Evolutionary conservation across 257 asterid species (phyloP).

Genomic region (Galeopsis tetrahit): DNA sequence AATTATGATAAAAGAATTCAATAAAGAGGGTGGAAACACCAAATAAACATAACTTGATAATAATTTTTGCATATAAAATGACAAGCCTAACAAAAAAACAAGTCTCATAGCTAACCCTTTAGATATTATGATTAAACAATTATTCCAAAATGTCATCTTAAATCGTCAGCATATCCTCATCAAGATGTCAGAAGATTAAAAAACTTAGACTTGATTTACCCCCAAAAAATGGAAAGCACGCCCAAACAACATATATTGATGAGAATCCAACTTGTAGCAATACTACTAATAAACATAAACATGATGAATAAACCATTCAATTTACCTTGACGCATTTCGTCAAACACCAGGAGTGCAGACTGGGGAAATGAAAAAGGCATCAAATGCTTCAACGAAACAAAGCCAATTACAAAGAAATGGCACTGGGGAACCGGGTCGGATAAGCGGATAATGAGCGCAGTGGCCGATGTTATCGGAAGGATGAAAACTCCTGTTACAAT

Average conservation of each 20-base stretch:
- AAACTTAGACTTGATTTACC: not conserved
- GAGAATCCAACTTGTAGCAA: not conserved
- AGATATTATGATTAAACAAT: not conserved
- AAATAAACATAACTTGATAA: not conserved
- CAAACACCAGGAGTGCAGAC: slow-evolving; percentile 69
- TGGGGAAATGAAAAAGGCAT: slow-evolving; percentile 80
- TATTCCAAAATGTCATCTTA: not conserved
- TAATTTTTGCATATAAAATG: not conserved
- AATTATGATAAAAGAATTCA: not conserved
- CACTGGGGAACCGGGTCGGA: slow-evolving; percentile 94
- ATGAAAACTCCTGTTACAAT: slow-evolving; percentile 79
- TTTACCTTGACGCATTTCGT: slow-evolving; percentile 16
- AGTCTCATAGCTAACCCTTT: not conserved
- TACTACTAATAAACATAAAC: not conserved
- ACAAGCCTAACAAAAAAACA: not conserved
- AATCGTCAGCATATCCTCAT: not conserved
- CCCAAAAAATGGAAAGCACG: not conserved
- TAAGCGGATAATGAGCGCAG: slow-evolving; percentile 63
- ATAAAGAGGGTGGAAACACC: not conserved
- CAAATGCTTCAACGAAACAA: slow-evolving; percentile 87
- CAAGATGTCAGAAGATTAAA: not conserved
- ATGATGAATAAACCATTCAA: not conserved
- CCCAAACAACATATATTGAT: not conserved
- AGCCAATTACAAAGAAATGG: slow-evolving; percentile 59
- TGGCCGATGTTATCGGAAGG: slow-evolving; percentile 46